Conservation (phyloP, 2,329 filamentous ascomycete genomes). For the Pseudocercospora fijiensis region DNA sequence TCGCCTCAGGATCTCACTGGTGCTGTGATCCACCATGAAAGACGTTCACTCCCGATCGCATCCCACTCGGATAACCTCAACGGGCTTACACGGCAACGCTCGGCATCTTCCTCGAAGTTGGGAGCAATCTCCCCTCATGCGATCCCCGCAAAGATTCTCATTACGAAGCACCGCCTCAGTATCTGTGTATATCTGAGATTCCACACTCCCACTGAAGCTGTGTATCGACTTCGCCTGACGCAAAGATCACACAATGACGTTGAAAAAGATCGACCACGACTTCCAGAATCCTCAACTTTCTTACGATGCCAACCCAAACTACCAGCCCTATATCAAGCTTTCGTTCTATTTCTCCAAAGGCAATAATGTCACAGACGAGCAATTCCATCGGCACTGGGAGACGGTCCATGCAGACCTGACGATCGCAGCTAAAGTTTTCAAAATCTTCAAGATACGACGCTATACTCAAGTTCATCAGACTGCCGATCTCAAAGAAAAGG, state of each 20-base stretch:
- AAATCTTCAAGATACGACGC: constrained; percentile 33
- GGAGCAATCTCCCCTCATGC: not conserved
- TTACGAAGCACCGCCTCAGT: no score
- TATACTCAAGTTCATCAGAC: constrained; percentile 34
- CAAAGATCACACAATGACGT: constrained; percentile 18
- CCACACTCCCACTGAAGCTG: not conserved
- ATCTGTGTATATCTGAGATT: not conserved
- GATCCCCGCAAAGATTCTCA: not conserved
- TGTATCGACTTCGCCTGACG: not conserved
- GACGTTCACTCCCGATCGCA: not conserved
- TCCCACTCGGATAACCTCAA: not conserved
- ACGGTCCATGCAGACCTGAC: constrained; percentile 38
- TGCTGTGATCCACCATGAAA: not conserved
- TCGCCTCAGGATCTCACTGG: not conserved
- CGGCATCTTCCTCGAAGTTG: not conserved
- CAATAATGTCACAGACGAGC: constrained; percentile 34
- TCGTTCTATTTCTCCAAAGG: constrained; percentile 38
- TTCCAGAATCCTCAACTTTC: constrained; percentile 32
- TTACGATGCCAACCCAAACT: constrained; percentile 35
- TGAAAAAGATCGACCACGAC: constrained; percentile 29
- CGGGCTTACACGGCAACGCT: not conserved
- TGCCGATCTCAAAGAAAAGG: constrained; percentile 21
- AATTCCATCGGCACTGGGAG: constrained; percentile 39
- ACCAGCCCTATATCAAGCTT: constrained; percentile 38
- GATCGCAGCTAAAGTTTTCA: constrained; percentile 33